A percentile compares a stretch with the other conserved stretches of the same genome.
These are phyloP conservation scores for Lasiodiplodia hormozganensis DNA, from an alignment of 2,329 filamentous ascomycete genomes.

Conservation along the genomic window DNA sequence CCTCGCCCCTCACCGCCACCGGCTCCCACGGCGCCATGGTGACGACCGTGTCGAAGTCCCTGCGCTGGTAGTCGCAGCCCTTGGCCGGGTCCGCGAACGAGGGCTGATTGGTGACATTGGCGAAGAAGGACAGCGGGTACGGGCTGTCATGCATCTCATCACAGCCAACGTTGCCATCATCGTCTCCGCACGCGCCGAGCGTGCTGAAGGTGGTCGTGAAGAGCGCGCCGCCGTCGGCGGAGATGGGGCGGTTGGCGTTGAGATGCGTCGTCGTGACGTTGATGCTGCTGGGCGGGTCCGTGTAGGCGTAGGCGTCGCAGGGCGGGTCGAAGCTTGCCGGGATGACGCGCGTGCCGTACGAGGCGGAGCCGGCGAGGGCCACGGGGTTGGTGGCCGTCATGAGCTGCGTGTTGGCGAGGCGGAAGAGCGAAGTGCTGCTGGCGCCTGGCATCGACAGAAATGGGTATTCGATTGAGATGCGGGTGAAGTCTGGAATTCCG, in stretches of 20 bases:
- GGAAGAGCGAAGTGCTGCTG: constrained; percentile 57
- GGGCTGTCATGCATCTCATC: constrained; percentile 20
- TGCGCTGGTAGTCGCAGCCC: constrained; percentile 54
- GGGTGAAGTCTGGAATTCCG: constrained; percentile 57
- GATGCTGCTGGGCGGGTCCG: background rate
- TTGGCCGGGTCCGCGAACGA: constrained; percentile 49
- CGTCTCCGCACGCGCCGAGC: constrained; percentile 30
- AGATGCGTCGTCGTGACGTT: constrained; percentile 32
- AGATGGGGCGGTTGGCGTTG: constrained; percentile 32
- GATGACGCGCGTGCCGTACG: constrained; percentile 56
- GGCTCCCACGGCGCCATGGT: constrained; percentile 44
- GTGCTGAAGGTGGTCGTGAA: constrained; percentile 36
- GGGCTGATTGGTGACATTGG: constrained; percentile 63
- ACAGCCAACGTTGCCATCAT: constrained; percentile 1
- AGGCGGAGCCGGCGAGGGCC: constrained; percentile 54
- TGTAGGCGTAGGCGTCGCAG: constrained; percentile 56
- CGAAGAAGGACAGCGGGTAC: constrained; percentile 54
- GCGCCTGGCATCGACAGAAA: constrained; percentile 62
- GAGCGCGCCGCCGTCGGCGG: constrained; percentile 27
- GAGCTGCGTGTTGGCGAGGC: constrained; percentile 57
- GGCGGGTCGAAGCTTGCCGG: constrained; percentile 54
- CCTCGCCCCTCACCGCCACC: constrained; percentile 43
- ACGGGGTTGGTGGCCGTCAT: constrained; percentile 53
- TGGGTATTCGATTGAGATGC: constrained; percentile 61
- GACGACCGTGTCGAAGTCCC: constrained; percentile 56